Conservation (phyloP, 495 filamentous ascomycete species). For the Chaetomium tenue region DNA sequence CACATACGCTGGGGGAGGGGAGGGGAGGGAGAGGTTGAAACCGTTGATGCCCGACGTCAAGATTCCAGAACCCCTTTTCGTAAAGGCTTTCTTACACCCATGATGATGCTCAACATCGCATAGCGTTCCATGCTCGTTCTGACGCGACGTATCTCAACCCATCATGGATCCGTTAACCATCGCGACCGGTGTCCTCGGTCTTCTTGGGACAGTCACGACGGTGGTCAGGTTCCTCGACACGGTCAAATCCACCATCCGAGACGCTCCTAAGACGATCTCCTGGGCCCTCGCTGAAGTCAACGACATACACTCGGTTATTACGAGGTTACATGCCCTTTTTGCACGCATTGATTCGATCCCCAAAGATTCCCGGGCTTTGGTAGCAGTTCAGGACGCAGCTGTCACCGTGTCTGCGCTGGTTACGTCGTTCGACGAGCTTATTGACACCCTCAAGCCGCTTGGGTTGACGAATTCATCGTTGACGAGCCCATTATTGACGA, state of each 20-base stretch:
- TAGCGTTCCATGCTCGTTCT: neutral
- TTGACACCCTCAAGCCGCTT: conserved; percentile 2
- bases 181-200: neutral
- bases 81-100: too few relatives aligned
- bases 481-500: too few relatives aligned
- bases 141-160: neutral
- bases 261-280: neutral
- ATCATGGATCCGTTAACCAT: conserved; percentile 6
- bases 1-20: too few relatives aligned
- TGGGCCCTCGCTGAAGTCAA: conserved; percentile 2
- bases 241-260: conserved; percentile 4
- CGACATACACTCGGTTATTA: neutral
- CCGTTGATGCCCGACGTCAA: too few relatives aligned
- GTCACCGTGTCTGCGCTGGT: conserved; percentile 5
- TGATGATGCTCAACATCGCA: neutral
- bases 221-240: conserved; percentile 7
- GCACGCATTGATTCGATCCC: conserved; percentile 2
- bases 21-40: too few relatives aligned
- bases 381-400: conserved; percentile 3
- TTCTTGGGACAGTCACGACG: neutral
- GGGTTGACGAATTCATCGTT: neutral
- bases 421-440: neutral
- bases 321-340: neutral
- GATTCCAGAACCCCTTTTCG: too few relatives aligned
- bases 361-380: neutral